Conservation (phyloP, 163 green algal species). For the Chlorella variabilis region DNA sequence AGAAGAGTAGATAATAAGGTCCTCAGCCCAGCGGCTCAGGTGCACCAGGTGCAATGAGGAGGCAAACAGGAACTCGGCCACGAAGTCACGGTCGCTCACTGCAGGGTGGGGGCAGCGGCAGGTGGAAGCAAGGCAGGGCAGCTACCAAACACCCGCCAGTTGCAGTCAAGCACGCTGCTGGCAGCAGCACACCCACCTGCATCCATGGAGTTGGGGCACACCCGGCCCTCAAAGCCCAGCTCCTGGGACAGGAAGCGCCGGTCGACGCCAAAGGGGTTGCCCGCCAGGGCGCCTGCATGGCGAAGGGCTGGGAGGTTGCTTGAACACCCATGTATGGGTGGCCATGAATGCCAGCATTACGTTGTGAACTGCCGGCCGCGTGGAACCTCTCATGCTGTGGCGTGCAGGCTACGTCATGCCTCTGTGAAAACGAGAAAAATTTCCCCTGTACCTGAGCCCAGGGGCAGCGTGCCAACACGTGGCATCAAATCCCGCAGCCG, state of each 20-base stretch:
- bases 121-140: too few species aligned
- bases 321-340: too few species aligned
- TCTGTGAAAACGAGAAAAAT: too few species aligned
- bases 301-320: too few species aligned
- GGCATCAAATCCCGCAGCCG: constrained; percentile 88
- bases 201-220: constrained; percentile 99
- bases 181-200: constrained; percentile 61
- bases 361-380: too few species aligned
- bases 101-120: neutral
- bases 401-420: too few species aligned
- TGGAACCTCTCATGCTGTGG: too few species aligned
- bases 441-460: constrained; percentile 77
- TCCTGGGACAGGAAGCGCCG: constrained; percentile 87
- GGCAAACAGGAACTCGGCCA: constrained; percentile 93
- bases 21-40: constrained; percentile 92
- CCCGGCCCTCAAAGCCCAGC: constrained; percentile 86
- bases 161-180: too few species aligned
- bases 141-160: too few species aligned
- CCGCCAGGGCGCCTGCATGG: constrained; percentile 88
- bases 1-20: constrained; percentile 97
- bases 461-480: constrained; percentile 90
- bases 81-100: constrained; percentile 95
- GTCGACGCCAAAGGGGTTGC: constrained; percentile 98
- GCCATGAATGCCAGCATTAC: too few species aligned
- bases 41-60: constrained; percentile 84